Percentiles rank a stretch among this genome's conserved stretches.
phyloP scores from a whole-genome alignment of 1,284 basidiomycete species.

The Sutorius eximius region DNA sequence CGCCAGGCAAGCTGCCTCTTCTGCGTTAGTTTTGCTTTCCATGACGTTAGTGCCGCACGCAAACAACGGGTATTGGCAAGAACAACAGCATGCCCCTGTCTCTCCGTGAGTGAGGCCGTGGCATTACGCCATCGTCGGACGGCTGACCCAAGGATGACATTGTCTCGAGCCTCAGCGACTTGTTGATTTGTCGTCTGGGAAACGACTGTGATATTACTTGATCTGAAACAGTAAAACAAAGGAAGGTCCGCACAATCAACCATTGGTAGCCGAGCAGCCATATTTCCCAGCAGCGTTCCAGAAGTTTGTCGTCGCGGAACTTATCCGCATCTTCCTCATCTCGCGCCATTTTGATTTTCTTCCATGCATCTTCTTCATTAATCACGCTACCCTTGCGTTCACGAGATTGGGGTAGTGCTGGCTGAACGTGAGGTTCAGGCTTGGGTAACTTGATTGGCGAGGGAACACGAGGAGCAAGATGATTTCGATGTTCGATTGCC shows the following conservation, averaged over 20 bases:
- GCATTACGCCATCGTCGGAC: conserved; percentile 58
- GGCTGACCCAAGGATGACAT: conserved; percentile 54
- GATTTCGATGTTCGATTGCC: conserved; percentile 16
- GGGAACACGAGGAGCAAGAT: conserved; percentile 18
- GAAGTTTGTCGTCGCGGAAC: conserved; percentile 58
- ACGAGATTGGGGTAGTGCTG: conserved; percentile 18
- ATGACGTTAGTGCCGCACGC: conserved; percentile 42
- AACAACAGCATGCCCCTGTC: conserved; percentile 41
- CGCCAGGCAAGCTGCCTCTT: conserved; percentile 60
- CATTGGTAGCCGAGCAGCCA: conserved; percentile 70
- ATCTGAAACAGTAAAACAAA: conserved; percentile 13
- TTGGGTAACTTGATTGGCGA: conserved; percentile 36
- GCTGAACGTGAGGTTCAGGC: conserved; percentile 20
- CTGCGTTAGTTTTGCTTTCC: conserved; percentile 51
- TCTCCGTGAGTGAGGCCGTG: conserved; percentile 38
- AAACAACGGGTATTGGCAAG: conserved; percentile 46
- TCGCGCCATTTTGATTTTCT: conserved; percentile 64
- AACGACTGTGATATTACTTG: conserved; percentile 12
- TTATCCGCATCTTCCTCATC: conserved; percentile 71
- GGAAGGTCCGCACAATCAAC: conserved; percentile 57
- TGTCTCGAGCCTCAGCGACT: conserved; percentile 57
- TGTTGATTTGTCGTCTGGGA: conserved; percentile 62
- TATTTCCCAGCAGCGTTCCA: conserved; percentile 68
- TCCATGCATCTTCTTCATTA: conserved; percentile 74
- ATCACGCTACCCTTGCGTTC: conserved; percentile 48